Evolutionary conservation across 2,329 filamentous ascomycete species (phyloP), one percentile per base, ranked within the genome.

Genomic region (Exophiala aquamarina): DNA sequence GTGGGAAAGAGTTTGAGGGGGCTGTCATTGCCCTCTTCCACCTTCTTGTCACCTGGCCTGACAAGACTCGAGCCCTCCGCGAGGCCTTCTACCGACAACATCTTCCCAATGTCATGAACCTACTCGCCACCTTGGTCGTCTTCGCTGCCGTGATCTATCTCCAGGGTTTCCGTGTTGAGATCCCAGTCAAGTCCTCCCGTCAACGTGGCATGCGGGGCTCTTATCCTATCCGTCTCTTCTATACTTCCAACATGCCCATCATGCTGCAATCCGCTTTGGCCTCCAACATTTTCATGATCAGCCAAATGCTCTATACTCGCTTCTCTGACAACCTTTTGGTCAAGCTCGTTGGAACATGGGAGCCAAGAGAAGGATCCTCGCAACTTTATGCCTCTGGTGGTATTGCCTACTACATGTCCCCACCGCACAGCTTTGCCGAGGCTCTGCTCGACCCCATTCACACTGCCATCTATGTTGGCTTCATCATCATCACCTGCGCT

Each of bases 191-290:
- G 85, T 96, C 91, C 52, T 92, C 90, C 63, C 91, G 93, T 75
- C 93, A 98, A 82, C 91, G 93, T 80, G 93, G 93, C 73, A 93
- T 95, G 70, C 92, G 93, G 65, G 94, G 92, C 66, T 95, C 91
- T 32, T 98, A 97, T 82, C 93, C 93, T 64, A 84, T 98, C 71
- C 92, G 94, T 66, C 88, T 98, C 51, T 98, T 98, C 84, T 98
- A 98, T 79, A 98, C 93, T 68, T 96, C 91, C 71, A 98, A 98
- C 86, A 98, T 98, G 94, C 93, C 93, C 68, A 98, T 98, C 76
- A 98, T 98, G 93, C 82, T 98, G 70, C 94, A 98, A 79, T 97
- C 92, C 38, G 93, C 93, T 61, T 83, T 98, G 61, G 95, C 89
- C 60, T 96, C 92, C 80, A 98, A 98, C 81, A 83, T 98, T 74